Base-by-base conservation (phyloP, 805 yeast species). In the Wickerhamiella domercqiae region DNA sequence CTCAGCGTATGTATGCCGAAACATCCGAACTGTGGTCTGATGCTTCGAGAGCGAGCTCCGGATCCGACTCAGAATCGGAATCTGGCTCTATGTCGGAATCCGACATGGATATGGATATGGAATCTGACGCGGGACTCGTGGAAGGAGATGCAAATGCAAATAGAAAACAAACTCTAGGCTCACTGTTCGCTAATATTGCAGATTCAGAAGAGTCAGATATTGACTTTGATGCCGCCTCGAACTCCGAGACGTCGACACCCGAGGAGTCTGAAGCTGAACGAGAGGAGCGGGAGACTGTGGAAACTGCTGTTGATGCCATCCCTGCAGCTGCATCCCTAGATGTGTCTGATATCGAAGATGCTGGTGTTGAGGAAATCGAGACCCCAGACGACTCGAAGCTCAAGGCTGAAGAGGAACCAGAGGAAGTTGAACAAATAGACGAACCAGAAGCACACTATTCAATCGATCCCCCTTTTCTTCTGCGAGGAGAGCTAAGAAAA, bases 401-500 rank as follows among this genome's bases (percentile, higher is more conserved):
- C 6, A 39, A 32, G 26, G 39, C 13, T 25, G 44, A 35, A 7
- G 33, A 20, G 13, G 30, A 26, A 14, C 36, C 20, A 16, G 33
- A 20, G 2, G 11, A 30, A 6, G 22, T 32, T 1, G 36, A 31
- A 19, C n/a, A n/a, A n/a, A n/a, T n/a, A n/a, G n/a, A n/a, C n/a
- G n/a, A n/a, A n/a, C n/a, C n/a, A n/a, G n/a, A n/a, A n/a, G n/a
- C n/a, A n/a, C 46, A 49, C 34, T 43, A 44, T 6, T 9, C 26
- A 24, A 51, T 84, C 5, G 83, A 90, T 0, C 51, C 71, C 3
- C 97, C 97, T 0, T 64, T 74, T 11, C 43, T 66, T 7, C 61
- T 90, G 19, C 68, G 84, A 43, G 99, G 97, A 20, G 71, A 73
- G 0, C 62, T 90, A 37, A 73, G 99, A 55, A 81, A 74, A 6